Evolutionary conservation across 345 rosid species (phyloP).

Genomic region (Theobroma cacao): DNA sequence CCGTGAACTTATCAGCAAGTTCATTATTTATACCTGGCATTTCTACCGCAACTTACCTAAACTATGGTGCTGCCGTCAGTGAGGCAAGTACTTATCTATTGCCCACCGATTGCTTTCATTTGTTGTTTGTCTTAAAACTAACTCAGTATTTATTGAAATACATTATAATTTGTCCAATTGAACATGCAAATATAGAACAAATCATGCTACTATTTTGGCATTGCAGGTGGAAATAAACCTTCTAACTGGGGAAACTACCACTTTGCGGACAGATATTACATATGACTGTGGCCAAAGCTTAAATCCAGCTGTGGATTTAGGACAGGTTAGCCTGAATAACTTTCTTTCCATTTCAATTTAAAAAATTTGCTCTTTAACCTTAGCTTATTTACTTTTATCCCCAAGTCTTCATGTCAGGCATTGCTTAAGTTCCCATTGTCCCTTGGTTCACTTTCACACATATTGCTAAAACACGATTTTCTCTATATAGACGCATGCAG

Average conservation of each 20-base stretch:
- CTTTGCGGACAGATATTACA: constrained; percentile 70
- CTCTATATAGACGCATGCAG: too few relatives aligned
- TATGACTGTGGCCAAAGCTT: constrained; percentile 94
- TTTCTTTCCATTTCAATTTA: background rate
- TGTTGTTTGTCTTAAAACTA: background rate
- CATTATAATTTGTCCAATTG: background rate
- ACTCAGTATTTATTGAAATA: constrained; percentile 15
- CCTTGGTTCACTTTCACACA: too few relatives aligned
- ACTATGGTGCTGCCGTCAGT: constrained; percentile 86
- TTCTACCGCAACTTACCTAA: constrained; percentile 54
- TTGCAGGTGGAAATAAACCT: constrained; percentile 80
- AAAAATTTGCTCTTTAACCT: background rate
- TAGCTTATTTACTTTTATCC: too few relatives aligned
- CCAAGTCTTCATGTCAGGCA: too few relatives aligned
- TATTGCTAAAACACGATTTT: too few relatives aligned
- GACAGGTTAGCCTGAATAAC: constrained; percentile 58
- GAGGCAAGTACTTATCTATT: constrained; percentile 63
- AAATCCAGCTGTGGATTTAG: constrained; percentile 91
- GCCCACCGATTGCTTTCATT: background rate
- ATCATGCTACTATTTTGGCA: background rate
- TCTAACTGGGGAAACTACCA: constrained; percentile 66
- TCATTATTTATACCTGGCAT: constrained; percentile 50
- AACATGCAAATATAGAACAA: background rate
- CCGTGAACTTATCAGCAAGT: constrained; percentile 64
- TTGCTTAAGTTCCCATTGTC: too few relatives aligned